phyloP scores from a whole-genome alignment of 352 stramenopile species.

The Halophytophthora batemanensis region DNA sequence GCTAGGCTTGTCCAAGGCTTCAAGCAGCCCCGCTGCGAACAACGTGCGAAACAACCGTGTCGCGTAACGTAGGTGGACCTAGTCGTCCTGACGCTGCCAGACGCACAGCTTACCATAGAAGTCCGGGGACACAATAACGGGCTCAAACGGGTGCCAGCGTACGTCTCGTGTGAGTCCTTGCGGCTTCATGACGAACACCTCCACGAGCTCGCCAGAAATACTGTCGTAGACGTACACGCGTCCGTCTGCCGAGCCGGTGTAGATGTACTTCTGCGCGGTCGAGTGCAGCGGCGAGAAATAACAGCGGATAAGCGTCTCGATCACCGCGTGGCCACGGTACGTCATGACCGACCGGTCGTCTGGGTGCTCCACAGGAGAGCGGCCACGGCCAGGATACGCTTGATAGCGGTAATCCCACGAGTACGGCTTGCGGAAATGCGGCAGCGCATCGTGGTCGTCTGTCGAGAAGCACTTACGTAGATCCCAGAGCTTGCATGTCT shows the following conservation, averaged over 20 bases:
- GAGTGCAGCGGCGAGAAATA: slow-evolving; percentile 86
- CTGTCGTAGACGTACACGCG: slow-evolving; percentile 84
- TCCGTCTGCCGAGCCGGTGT: slow-evolving; percentile 79
- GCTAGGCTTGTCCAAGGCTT: too few species aligned
- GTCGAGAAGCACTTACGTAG: slow-evolving; percentile 72
- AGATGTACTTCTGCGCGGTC: slow-evolving; percentile 86
- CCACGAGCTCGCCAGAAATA: slow-evolving; percentile 63
- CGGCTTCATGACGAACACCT: slow-evolving; percentile 80
- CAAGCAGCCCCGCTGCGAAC: too few species aligned
- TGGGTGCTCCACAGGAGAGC: slow-evolving; percentile 55
- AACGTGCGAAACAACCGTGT: too few species aligned
- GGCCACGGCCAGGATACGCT: slow-evolving; percentile 63
- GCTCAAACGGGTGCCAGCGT: slow-evolving; percentile 80
- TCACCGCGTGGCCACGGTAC: slow-evolving; percentile 74
- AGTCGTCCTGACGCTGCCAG: slow-evolving; percentile 66
- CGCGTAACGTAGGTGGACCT: too few species aligned
- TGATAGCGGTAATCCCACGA: slow-evolving; percentile 84
- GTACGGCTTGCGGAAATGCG: slow-evolving; percentile 49
- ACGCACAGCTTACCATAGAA: slow-evolving; percentile 87
- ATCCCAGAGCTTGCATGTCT: slow-evolving; percentile 84
- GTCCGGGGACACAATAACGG: slow-evolving; percentile 79
- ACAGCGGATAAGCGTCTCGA: slow-evolving; percentile 82
- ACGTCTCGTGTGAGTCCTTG: slow-evolving; percentile 80
- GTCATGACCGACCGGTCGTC: slow-evolving; percentile 81
- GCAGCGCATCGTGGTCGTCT: slow-evolving; percentile 38